These are phyloP conservation scores for Daedaleopsis nitida DNA, from an alignment of 768 basidiomycete genomes.

Conservation along the genomic window DNA sequence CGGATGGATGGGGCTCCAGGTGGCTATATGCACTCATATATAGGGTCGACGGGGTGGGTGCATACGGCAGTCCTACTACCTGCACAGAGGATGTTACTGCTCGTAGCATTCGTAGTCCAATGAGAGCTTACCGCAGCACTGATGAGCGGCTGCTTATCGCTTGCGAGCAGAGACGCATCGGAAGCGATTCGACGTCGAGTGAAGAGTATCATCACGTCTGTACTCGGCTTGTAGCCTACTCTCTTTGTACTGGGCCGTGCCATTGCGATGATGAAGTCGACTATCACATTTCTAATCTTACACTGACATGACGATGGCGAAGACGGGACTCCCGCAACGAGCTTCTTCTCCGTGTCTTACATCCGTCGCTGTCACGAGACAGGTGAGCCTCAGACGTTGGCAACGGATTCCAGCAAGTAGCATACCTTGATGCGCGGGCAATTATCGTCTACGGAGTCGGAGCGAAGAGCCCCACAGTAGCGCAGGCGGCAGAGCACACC, in stretches of 20 bases:
- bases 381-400: not conserved
- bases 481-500: conserved; percentile 44
- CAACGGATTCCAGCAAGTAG: too few relatives aligned
- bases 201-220: not conserved
- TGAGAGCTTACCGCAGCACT: not conserved
- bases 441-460: conserved; percentile 35
- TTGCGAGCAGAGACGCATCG: not conserved
- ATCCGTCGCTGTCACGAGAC: not conserved
- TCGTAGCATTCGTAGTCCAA: not conserved
- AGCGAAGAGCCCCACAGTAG: conserved; percentile 35
- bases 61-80: not conserved
- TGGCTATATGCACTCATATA: not conserved
- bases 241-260: too few relatives aligned
- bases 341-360: not conserved
- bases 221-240: not conserved
- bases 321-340: too few relatives aligned
- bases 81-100: not conserved
- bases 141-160: not conserved
- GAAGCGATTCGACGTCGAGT: not conserved
- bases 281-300: too few relatives aligned
- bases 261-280: too few relatives aligned
- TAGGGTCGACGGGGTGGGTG: not conserved
- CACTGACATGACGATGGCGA: too few relatives aligned
- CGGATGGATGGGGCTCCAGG: too few relatives aligned
- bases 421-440: not conserved